phyloP scores from a whole-genome alignment of 768 basidiomycete genomes.

The Clitopilus passeckerianus region DNA sequence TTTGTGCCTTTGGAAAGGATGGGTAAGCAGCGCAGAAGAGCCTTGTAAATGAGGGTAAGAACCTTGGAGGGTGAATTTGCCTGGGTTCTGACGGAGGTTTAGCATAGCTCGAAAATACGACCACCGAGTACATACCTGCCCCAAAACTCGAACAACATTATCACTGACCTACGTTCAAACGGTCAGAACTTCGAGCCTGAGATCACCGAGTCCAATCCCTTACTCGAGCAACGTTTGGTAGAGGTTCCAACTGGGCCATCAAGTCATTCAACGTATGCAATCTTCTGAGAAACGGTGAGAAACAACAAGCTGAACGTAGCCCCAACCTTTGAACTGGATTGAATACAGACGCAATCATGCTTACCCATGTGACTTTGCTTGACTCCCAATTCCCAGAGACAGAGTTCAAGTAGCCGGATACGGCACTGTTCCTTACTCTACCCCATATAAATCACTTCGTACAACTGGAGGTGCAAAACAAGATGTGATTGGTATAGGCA shows the following conservation, averaged over 20 bases:
- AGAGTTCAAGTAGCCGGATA: background rate
- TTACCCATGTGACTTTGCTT: background rate
- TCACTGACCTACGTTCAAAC: conserved; percentile 52
- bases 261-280: background rate
- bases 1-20: conserved; percentile 61
- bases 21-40: background rate
- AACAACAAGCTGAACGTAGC: background rate
- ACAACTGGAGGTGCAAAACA: too few species aligned
- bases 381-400: background rate
- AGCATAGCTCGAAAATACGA: background rate
- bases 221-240: conserved; percentile 54
- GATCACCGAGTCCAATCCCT: conserved; percentile 6
- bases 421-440: background rate
- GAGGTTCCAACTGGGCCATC: conserved; percentile 50
- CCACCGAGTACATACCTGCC: conserved; percentile 49
- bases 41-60: background rate
- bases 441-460: background rate
- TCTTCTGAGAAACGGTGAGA: background rate
- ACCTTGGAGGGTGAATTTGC: conserved; percentile 88
- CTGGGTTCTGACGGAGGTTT: conserved; percentile 60
- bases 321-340: background rate
- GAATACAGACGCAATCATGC: background rate
- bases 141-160: conserved; percentile 63
- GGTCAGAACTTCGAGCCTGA: conserved; percentile 1
- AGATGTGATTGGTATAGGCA: too few species aligned